phyloP scores from a whole-genome alignment of 1,284 basidiomycete species.

The Sanghuangporus sanghuang region DNA sequence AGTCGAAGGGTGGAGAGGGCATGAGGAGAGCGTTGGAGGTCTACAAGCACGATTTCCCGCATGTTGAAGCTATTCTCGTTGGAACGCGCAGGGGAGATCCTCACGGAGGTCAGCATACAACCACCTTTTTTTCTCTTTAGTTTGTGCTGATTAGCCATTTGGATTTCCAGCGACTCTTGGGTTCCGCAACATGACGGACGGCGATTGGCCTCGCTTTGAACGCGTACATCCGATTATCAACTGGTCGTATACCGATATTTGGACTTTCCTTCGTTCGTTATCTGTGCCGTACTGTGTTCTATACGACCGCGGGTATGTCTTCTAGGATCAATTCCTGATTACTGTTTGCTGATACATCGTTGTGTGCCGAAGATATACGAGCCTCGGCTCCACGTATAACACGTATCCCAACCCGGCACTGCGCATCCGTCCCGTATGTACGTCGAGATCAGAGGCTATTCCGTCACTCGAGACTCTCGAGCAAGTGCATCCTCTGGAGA shows the following conservation, averaged over 20 bases:
- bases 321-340: neutral
- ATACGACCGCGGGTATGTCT: conserved; percentile 84
- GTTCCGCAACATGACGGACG: conserved; percentile 75
- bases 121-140: neutral
- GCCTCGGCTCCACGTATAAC: conserved; percentile 92
- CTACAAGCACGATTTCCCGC: conserved; percentile 66
- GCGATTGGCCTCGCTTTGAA: conserved; percentile 85
- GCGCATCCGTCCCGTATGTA: conserved; percentile 32
- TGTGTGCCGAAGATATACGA: conserved; percentile 71
- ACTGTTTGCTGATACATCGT: neutral
- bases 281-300: conserved; percentile 82
- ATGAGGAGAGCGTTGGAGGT: conserved; percentile 80
- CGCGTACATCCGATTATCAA: conserved; percentile 95
- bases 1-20: conserved; percentile 60
- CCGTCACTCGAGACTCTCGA: conserved; percentile 17
- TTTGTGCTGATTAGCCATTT: neutral
- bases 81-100: conserved; percentile 89
- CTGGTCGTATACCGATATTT: conserved; percentile 89
- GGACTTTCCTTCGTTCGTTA: conserved; percentile 79
- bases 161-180: conserved; percentile 52
- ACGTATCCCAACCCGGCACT: conserved; percentile 90
- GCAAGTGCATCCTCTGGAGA: neutral
- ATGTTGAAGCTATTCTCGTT: conserved; percentile 79
- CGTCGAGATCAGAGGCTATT: neutral
- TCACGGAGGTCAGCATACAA: conserved; percentile 71